A percentile compares a stretch with the other conserved stretches of the same genome.
phyloP scores from a whole-genome alignment of 2,329 filamentous ascomycete species.

The Aspergillus chevalieri region DNA sequence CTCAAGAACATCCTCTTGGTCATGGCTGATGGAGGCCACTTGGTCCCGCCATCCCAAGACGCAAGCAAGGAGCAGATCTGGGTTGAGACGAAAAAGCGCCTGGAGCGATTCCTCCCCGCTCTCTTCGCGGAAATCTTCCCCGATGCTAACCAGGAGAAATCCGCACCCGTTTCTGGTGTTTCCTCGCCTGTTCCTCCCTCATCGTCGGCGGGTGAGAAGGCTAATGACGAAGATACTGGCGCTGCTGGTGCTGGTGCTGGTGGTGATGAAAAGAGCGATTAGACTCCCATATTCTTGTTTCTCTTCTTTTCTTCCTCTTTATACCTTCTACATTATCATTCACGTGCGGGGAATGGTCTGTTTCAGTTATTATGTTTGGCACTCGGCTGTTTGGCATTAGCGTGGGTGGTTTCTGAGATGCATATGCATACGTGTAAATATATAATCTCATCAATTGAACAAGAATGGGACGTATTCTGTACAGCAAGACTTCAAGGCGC shows the following conservation, averaged over 20 bases:
- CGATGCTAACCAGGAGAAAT: constrained; percentile 17
- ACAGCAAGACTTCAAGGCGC: too few relatives aligned
- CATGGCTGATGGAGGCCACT: constrained; percentile 82
- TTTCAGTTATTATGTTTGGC: neutral
- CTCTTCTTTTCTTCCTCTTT: neutral
- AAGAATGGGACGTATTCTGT: too few relatives aligned
- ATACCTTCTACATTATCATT: neutral
- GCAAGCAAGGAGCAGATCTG: constrained; percentile 50
- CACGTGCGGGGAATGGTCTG: neutral
- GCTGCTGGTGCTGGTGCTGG: neutral
- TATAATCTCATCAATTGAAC: neutral
- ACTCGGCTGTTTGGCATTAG: too few relatives aligned
- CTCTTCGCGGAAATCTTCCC: constrained; percentile 57
- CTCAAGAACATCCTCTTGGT: constrained; percentile 94
- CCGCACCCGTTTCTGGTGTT: constrained; percentile 10
- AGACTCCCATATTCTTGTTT: neutral
- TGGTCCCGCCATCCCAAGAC: constrained; percentile 60
- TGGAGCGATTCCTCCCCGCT: constrained; percentile 56
- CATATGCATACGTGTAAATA: neutral
- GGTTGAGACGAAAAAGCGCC: constrained; percentile 55
- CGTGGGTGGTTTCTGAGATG: neutral
- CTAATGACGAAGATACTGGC: constrained; percentile 8
- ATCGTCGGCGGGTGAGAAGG: constrained; percentile 3
- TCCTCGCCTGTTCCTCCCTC: constrained; percentile 12
- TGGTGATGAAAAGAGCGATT: neutral